A percentile compares a stretch with the other conserved stretches of the same genome.
Evolutionary conservation across 257 asterid species (phyloP).

Genomic region (Plantago major): DNA sequence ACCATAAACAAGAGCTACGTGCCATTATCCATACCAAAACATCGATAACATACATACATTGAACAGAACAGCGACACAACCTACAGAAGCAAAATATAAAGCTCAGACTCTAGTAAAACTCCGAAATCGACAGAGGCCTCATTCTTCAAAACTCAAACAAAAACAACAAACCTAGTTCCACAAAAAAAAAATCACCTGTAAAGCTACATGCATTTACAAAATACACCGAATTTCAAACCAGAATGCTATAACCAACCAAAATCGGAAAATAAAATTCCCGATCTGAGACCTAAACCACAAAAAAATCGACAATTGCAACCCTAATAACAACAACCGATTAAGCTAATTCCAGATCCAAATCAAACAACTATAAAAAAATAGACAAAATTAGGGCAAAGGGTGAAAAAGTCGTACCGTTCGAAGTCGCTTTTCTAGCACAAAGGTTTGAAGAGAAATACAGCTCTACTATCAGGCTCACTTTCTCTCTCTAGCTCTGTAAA

Average conservation of each 20-base stretch:
- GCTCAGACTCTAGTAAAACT: not conserved
- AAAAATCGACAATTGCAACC: not conserved
- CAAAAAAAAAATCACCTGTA: not conserved
- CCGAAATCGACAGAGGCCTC: not conserved
- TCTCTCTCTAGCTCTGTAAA: constrained; percentile 19
- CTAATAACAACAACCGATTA: constrained; percentile 10
- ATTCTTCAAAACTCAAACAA: not conserved
- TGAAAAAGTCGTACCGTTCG: constrained; percentile 24
- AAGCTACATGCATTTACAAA: constrained; percentile 7
- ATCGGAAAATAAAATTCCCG: constrained; percentile 3
- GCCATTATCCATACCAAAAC: too few species aligned
- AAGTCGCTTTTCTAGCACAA: not conserved
- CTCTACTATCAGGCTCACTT: not conserved
- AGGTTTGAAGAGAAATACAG: constrained; percentile 1
- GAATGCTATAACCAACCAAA: not conserved
- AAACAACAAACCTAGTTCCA: not conserved
- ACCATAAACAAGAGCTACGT: not conserved
- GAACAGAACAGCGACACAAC: too few species aligned
- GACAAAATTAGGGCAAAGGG: constrained; percentile 8
- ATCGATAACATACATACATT: too few species aligned
- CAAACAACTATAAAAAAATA: not conserved
- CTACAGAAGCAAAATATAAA: not conserved
- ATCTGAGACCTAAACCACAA: constrained; percentile 29
- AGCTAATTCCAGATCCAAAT: constrained; percentile 23
- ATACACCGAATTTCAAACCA: not conserved